Conservation (phyloP, 495 filamentous ascomycete genomes). For the Parathielavia hyrcaniae region DNA sequence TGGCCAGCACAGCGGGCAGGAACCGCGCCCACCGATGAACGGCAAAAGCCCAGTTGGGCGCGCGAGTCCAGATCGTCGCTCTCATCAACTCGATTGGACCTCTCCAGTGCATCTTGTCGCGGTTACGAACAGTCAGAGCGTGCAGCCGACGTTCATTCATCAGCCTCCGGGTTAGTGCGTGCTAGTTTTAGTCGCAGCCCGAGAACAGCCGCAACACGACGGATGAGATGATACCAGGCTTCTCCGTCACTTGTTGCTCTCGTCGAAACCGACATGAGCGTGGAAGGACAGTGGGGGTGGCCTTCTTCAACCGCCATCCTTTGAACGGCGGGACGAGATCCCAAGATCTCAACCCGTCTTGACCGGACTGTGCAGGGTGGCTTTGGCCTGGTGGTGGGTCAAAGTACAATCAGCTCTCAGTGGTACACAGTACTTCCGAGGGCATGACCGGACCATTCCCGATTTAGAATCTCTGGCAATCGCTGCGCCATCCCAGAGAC, state of each 20-base stretch:
- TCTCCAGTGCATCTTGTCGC: slow-evolving; percentile 17
- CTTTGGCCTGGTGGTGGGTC: slow-evolving; percentile 4
- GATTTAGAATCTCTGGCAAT: slow-evolving; percentile 33
- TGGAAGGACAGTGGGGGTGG: neutral
- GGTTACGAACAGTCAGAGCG: slow-evolving; percentile 17
- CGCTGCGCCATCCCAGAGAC: slow-evolving; percentile 32
- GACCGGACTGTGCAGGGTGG: slow-evolving; percentile 21
- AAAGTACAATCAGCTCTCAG: slow-evolving; percentile 23
- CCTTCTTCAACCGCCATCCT: neutral
- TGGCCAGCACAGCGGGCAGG: slow-evolving; percentile 19
- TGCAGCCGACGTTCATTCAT: neutral
- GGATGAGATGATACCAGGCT: slow-evolving; percentile 6
- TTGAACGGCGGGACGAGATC: neutral
- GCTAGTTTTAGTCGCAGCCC: neutral
- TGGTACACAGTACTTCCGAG: slow-evolving; percentile 32
- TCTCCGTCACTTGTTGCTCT: too few relatives aligned
- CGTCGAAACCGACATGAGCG: neutral
- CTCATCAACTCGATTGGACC: slow-evolving; percentile 16
- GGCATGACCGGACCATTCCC: slow-evolving; percentile 24
- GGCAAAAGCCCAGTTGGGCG: slow-evolving; percentile 15
- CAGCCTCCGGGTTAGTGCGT: neutral
- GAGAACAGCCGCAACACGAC: slow-evolving; percentile 11
- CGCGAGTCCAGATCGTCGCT: slow-evolving; percentile 13
- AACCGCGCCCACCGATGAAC: slow-evolving; percentile 12
- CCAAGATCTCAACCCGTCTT: neutral